Evolutionary conservation across 1,139 yeast genomes (phyloP).

Genomic region (Yamadazyma pseudoaaseri): DNA sequence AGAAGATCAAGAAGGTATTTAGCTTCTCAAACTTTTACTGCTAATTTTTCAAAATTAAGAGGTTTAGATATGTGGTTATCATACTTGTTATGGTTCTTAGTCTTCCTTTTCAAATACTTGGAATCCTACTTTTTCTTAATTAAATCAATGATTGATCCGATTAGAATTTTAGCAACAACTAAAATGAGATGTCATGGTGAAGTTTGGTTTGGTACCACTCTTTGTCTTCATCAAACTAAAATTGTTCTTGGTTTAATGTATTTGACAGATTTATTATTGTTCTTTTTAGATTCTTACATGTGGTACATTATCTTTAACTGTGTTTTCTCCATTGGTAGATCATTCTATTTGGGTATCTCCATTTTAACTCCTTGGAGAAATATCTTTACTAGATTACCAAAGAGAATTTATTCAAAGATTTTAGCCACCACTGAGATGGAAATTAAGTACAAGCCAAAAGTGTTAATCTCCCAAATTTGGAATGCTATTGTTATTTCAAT

Average conservation of each 20-base stretch:
- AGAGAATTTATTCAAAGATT: constrained; percentile 96
- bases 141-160: constrained; percentile 90
- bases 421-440: constrained; percentile 99
- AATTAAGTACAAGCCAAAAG: constrained; percentile 97
- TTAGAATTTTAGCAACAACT: constrained; percentile 58
- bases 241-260: constrained; percentile 90
- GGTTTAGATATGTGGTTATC: constrained; percentile 98
- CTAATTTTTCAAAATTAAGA: constrained; percentile 73
- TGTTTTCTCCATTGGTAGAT: constrained; percentile 93
- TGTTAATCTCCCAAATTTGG: constrained; percentile 97
- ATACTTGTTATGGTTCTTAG: constrained; percentile 83
- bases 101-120: constrained; percentile 80
- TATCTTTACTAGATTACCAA: constrained; percentile 94
- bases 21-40: constrained; percentile 95
- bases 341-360: constrained; percentile 97
- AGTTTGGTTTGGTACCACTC: constrained; percentile 70
- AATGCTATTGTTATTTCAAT: constrained; percentile 96
- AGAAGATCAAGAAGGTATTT: constrained; percentile 86
- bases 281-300: constrained; percentile 97
- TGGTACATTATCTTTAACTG: constrained; percentile 98
- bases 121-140: constrained; percentile 95
- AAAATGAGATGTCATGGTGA: constrained; percentile 73
- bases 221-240: constrained; percentile 84
- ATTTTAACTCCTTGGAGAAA: constrained; percentile 99
- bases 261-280: constrained; percentile 86